phyloP scores from a whole-genome alignment of 257 asterid genomes.

The Penstemon newberryi region DNA sequence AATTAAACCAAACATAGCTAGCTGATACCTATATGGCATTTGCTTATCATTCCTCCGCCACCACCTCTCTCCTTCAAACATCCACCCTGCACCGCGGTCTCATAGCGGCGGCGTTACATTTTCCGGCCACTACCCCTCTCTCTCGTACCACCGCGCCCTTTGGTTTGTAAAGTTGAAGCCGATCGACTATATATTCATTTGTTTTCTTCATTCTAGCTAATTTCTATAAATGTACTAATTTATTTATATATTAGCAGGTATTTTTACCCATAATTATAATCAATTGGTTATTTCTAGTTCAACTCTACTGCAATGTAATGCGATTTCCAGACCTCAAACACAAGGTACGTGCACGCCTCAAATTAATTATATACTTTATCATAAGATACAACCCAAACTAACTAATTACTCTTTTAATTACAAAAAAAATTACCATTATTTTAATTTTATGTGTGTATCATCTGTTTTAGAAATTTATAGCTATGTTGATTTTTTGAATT shows the following conservation, averaged over 20 bases:
- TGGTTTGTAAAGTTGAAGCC: too few relatives aligned
- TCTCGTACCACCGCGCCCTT: constrained; percentile 14
- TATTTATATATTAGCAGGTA: constrained; percentile 40
- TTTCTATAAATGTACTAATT: too few relatives aligned
- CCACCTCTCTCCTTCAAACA: constrained; percentile 25
- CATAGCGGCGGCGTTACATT: not conserved
- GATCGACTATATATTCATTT: too few relatives aligned
- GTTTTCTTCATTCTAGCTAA: too few relatives aligned
- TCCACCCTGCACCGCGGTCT: constrained; percentile 24
- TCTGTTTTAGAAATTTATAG: too few relatives aligned
- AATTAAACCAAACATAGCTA: too few relatives aligned
- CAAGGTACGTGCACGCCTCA: constrained; percentile 32
- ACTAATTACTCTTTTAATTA: too few relatives aligned
- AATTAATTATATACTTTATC: too few relatives aligned
- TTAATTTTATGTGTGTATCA: too few relatives aligned
- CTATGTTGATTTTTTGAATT: too few relatives aligned
- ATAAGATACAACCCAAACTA: too few relatives aligned
- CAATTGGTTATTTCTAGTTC: not conserved
- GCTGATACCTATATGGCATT: constrained; percentile 19
- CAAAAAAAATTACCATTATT: too few relatives aligned
- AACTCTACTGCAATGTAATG: constrained; percentile 40
- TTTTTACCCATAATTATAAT: constrained; percentile 12
- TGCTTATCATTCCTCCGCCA: not conserved
- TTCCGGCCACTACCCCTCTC: not conserved
- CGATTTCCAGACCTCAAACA: constrained; percentile 51